Evolutionary conservation across 352 stramenopile species (phyloP).

Genomic region (Phytopythium montanum): DNA sequence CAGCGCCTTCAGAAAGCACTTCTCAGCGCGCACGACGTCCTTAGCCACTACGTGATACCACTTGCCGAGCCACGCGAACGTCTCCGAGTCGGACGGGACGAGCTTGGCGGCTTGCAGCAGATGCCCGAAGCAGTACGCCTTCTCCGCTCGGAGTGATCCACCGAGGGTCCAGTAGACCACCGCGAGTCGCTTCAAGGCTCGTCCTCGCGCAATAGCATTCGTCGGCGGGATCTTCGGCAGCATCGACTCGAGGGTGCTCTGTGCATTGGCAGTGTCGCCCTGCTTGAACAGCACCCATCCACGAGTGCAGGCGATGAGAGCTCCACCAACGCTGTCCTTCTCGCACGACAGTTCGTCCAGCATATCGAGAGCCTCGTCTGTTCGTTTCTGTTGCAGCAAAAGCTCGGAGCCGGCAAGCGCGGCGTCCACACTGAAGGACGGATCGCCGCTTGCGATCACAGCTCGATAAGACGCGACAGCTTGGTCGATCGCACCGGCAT

Average conservation of each 20-base stretch:
- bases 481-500: constrained; percentile 40
- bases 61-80: constrained; percentile 70
- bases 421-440: constrained; percentile 23
- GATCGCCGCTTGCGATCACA: constrained; percentile 22
- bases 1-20: constrained; percentile 84
- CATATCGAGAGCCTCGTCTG: constrained; percentile 25
- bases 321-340: constrained; percentile 17
- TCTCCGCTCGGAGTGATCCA: constrained; percentile 42
- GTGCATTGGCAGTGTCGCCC: constrained; percentile 29
- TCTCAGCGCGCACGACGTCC: constrained; percentile 72
- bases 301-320: constrained; percentile 22
- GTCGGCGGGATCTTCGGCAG: constrained; percentile 19
- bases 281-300: constrained; percentile 53
- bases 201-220: constrained; percentile 20
- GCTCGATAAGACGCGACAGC: constrained; percentile 40
- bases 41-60: constrained; percentile 66
- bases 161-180: constrained; percentile 76
- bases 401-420: constrained; percentile 44
- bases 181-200: constrained; percentile 61
- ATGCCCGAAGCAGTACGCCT: constrained; percentile 54
- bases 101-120: constrained; percentile 76
- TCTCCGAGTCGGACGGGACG: constrained; percentile 53
- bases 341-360: constrained; percentile 22
- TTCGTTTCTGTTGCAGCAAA: constrained; percentile 24
- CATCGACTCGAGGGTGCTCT: constrained; percentile 34